Percentiles rank a stretch among this genome's conserved stretches.
Evolutionary conservation across 768 basidiomycete species (phyloP).

Genomic region (Lentinula detonsa): DNA sequence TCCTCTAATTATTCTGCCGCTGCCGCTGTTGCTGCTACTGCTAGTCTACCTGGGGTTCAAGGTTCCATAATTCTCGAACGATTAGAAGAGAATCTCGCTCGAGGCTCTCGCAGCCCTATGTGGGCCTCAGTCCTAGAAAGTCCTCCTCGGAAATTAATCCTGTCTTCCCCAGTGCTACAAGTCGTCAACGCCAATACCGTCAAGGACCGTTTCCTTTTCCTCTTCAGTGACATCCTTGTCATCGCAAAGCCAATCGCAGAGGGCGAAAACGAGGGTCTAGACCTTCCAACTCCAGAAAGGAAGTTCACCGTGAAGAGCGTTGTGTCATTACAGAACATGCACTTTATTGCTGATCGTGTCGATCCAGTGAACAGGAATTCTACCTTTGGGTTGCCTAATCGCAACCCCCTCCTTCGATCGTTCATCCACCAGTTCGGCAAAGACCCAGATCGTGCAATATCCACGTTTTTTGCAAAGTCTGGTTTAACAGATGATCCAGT

Average conservation of each 20-base stretch:
- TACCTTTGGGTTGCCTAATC: conserved; percentile 29
- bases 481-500: conserved; percentile 56
- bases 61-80: conserved; percentile 57
- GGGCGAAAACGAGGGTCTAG: conserved; percentile 58
- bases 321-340: conserved; percentile 66
- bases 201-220: conserved; percentile 93
- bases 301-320: conserved; percentile 88
- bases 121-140: conserved; percentile 71
- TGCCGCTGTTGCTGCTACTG: conserved; percentile 22
- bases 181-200: conserved; percentile 91
- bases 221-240: conserved; percentile 94
- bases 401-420: conserved; percentile 58
- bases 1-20: conserved; percentile 61
- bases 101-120: conserved; percentile 51
- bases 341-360: conserved; percentile 64
- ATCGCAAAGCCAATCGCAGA: conserved; percentile 80
- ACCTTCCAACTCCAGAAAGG: conserved; percentile 59
- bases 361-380: conserved; percentile 44
- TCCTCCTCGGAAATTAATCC: conserved; percentile 79
- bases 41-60: conserved; percentile 22
- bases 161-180: conserved; percentile 85
- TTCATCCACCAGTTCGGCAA: conserved; percentile 78
- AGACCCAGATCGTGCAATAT: conserved; percentile 77
- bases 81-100: conserved; percentile 64
- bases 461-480: conserved; percentile 59